Evolutionary conservation across 2,329 filamentous ascomycete species (phyloP), one percentile per base, ranked within the genome.

Genomic region (Aspergillus quadricinctus): DNA sequence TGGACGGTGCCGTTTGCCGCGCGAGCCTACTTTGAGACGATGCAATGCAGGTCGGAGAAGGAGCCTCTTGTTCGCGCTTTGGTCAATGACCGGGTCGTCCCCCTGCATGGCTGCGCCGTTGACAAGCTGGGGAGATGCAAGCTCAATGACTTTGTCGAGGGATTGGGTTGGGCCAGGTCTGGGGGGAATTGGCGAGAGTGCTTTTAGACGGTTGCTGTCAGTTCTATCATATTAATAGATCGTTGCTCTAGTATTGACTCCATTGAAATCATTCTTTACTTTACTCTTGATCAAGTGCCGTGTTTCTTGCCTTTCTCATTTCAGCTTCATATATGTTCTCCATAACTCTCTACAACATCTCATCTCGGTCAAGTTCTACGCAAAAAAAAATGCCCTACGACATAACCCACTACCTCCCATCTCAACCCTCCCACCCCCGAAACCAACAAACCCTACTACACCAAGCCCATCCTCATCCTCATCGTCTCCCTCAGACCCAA

Each of bases 11-110:
- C 92, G 0, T 96, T 97, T 73, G 89, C 82, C 0, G 87, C 84
- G 19, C 80, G 92, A 53, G 83, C 91, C 72, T 96, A 95, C 71
- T 84, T 97, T 37, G 92, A 97, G 80, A 94, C 93, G 80, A 86
- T 96, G 83, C 74, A 73, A 43, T 97, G 92, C 2, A 77, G 60
- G 37, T 50, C 40, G 0, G 55, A 70, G 25, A 50, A 62, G 19
- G 84, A 90, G 67, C 88, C 94, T 71, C 78, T 88, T 52, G 89
- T 97, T 10, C 82, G 92, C 40, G 80, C 95, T 4, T 75, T 97
- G 57, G 78, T 97, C 37, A 96, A 97, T 73, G 91, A 95, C 67
- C 82, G 90, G 25, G 90, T 96, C 2, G 79, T 92, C 57, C 84
- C 86, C 10, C 73, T 96, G 55, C 77, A 83, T 62, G 85, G 81